Evolutionary conservation across 257 asterid genomes (phyloP).

Genomic region (Oldenlandia corymbosa): DNA sequence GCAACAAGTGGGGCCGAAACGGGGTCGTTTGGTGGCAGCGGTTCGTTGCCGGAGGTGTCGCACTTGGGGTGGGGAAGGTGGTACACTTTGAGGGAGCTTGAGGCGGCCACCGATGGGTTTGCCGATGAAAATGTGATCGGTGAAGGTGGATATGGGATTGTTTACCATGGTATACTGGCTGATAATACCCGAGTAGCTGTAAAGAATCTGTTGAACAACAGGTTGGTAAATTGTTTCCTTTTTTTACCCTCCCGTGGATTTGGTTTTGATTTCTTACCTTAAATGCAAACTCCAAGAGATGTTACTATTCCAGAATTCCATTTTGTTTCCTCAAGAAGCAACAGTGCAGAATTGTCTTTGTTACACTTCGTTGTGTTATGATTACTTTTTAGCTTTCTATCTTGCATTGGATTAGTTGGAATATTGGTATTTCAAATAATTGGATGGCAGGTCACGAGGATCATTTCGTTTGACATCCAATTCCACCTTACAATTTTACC

Average conservation of each 20-base stretch:
- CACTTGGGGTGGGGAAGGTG: constrained; percentile 99
- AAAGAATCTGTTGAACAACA: constrained; percentile 84
- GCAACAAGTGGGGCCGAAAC: constrained; percentile 85
- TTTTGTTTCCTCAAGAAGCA: background rate
- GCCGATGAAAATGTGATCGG: constrained; percentile 89
- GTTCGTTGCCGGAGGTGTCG: constrained; percentile 83
- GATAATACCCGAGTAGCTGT: constrained; percentile 81
- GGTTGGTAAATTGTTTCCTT: constrained; percentile 28
- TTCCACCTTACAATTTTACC: background rate
- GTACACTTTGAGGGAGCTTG: constrained; percentile 96
- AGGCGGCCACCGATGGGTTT: constrained; percentile 88
- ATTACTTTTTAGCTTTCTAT: background rate
- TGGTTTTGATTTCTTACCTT: background rate
- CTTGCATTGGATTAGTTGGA: background rate
- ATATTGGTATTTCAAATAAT: background rate
- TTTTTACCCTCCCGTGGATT: background rate
- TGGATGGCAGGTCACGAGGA: background rate
- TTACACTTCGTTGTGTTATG: constrained; percentile 1
- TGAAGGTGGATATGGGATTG: constrained; percentile 96
- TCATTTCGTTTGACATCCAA: background rate
- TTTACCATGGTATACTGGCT: constrained; percentile 61
- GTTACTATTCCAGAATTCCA: no score
- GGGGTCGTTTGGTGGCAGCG: constrained; percentile 73
- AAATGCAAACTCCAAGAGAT: background rate
- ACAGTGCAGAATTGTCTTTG: background rate